phyloP scores from a whole-genome alignment of 148 eudicot genomes.

The Rhododendron ferrugineum region DNA sequence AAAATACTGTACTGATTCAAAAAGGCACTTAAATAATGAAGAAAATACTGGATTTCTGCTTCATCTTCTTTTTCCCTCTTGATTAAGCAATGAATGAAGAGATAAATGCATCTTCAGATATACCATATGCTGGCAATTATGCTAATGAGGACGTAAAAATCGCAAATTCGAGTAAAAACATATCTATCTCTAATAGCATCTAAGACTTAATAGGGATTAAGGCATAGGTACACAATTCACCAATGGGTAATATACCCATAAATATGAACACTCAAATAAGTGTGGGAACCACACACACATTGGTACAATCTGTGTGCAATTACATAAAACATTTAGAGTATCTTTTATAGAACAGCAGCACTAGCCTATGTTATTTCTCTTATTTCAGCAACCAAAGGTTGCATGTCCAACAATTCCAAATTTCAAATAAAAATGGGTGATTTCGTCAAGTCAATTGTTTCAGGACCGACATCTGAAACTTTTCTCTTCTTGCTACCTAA shows the following conservation, averaged over 20 bases:
- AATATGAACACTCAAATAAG: too few species aligned
- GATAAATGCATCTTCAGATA: background rate
- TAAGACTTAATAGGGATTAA: background rate
- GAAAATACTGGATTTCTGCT: background rate
- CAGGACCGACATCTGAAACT: constrained; percentile 24
- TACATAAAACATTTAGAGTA: background rate
- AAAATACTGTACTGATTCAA: background rate
- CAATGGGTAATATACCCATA: too few species aligned
- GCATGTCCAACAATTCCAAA: background rate
- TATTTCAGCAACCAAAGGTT: background rate
- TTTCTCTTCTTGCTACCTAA: constrained; percentile 49
- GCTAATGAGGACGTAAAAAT: background rate
- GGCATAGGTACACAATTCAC: background rate
- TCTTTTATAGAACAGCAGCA: background rate
- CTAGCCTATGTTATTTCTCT: background rate
- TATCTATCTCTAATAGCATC: background rate
- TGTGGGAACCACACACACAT: background rate
- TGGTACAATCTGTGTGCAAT: background rate
- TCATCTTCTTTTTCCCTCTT: background rate
- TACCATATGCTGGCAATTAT: background rate
- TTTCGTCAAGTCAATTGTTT: constrained; percentile 60
- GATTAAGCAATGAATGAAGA: background rate
- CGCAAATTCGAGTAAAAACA: background rate
- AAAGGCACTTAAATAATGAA: background rate
- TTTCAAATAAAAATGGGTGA: constrained; percentile 54